Evolutionary conservation across 352 stramenopile species (phyloP).

Genomic region (Phytophthora brassicae): DNA sequence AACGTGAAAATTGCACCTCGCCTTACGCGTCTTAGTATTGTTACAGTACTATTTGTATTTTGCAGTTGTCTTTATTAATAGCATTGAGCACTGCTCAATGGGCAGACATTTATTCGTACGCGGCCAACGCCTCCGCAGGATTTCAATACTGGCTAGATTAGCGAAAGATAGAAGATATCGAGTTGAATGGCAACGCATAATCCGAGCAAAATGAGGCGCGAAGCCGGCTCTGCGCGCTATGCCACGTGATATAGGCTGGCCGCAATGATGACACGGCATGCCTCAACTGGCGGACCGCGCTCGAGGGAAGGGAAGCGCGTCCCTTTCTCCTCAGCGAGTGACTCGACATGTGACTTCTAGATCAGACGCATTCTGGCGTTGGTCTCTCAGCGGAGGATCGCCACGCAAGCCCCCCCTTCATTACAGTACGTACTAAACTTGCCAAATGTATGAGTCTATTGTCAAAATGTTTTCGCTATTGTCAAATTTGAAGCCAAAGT

Average conservation of each 20-base stretch:
- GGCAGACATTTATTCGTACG: not conserved
- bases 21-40: not conserved
- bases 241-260: constrained; percentile 10
- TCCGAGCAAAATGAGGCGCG: constrained; percentile 7
- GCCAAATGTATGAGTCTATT: constrained; percentile 1
- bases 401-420: constrained; percentile 2
- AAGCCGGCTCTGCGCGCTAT: constrained; percentile 5
- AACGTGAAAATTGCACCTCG: constrained; percentile 22
- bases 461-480: constrained; percentile 10
- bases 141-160: constrained; percentile 14
- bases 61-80: too few species aligned
- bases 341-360: not conserved
- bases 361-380: constrained; percentile 16
- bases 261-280: constrained; percentile 18
- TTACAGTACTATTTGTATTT: too few species aligned
- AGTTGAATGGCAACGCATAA: constrained; percentile 19
- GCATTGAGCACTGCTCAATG: not conserved
- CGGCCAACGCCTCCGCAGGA: constrained; percentile 12
- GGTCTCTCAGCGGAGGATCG: constrained; percentile 16
- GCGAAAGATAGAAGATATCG: constrained; percentile 17
- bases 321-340: constrained; percentile 15
- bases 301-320: constrained; percentile 21
- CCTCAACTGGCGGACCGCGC: constrained; percentile 10
- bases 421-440: constrained; percentile 10
- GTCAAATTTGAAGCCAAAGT: constrained; percentile 11